Percentiles rank a stretch among this genome's conserved stretches.
Conservation (phyloP, 2,329 filamentous ascomycete genomes). For the Verticillium nubilum region DNA sequence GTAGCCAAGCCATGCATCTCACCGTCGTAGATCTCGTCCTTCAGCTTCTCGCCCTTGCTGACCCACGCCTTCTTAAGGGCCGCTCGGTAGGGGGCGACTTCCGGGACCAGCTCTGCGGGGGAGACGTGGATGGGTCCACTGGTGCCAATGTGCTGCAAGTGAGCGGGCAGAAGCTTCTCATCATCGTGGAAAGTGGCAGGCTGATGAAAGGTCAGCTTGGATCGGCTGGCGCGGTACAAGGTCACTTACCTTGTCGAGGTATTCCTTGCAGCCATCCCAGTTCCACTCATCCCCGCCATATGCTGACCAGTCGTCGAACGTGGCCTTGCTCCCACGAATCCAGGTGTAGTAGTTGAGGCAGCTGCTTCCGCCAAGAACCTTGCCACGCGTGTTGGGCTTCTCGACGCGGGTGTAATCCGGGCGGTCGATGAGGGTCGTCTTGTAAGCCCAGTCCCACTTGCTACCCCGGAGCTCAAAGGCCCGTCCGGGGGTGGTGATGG, state of each 20-base stretch:
- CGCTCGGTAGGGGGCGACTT: constrained; percentile 45
- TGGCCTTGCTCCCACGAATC: constrained; percentile 51
- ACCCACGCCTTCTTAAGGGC: constrained; percentile 46
- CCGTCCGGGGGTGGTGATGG: constrained; percentile 46
- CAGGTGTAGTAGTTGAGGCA: constrained; percentile 61
- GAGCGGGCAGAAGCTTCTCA: constrained; percentile 32
- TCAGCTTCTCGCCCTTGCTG: constrained; percentile 42
- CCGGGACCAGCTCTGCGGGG: constrained; percentile 47
- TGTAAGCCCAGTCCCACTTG: constrained; percentile 56
- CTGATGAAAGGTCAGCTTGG: neutral
- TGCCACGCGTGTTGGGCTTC: constrained; percentile 58
- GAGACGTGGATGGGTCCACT: constrained; percentile 48
- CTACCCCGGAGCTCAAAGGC: constrained; percentile 49
- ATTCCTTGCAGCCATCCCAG: constrained; percentile 44
- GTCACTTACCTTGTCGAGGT: constrained; percentile 41
- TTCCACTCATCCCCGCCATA: constrained; percentile 64
- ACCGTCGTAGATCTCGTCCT: constrained; percentile 51
- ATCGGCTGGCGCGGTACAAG: constrained; percentile 18
- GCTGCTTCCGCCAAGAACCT: constrained; percentile 52
- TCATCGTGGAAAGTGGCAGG: constrained; percentile 52
- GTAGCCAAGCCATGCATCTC: constrained; percentile 47
- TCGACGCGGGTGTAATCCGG: constrained; percentile 55
- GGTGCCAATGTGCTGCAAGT: constrained; percentile 44
- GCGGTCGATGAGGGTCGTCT: constrained; percentile 55
- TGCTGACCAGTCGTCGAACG: constrained; percentile 66